Conservation (phyloP, 2,329 filamentous ascomycete species). For the Kalaharituber pfeilii region DNA sequence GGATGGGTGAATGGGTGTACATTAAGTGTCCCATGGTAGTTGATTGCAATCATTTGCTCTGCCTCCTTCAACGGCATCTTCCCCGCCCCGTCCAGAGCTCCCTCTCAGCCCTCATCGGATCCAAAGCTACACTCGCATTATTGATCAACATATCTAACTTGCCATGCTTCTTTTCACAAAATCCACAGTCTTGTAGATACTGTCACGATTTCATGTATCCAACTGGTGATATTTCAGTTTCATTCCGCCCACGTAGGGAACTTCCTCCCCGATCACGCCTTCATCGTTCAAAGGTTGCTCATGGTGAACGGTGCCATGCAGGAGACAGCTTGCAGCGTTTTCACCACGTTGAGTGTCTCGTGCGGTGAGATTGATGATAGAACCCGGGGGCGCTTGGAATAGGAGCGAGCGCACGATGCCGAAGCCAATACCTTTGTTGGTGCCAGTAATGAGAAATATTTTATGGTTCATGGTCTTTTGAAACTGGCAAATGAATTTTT, state of each 20-base stretch:
- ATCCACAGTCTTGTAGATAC: conserved; percentile 23
- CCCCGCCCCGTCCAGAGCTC: too few relatives aligned
- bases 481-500: too few relatives aligned
- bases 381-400: conserved; percentile 2
- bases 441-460: conserved; percentile 10
- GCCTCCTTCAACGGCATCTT: not conserved
- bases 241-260: not conserved
- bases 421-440: conserved; percentile 9
- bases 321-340: not conserved
- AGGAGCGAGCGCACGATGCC: conserved; percentile 10
- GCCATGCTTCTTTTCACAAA: conserved; percentile 17
- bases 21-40: conserved; percentile 25
- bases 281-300: too few relatives aligned
- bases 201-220: conserved; percentile 22
- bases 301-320: not conserved
- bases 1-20: not conserved
- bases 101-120: not conserved
- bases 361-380: conserved; percentile 7
- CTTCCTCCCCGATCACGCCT: not conserved
- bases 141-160: conserved; percentile 26
- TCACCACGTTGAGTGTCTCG: not conserved
- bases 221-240: conserved; percentile 5
- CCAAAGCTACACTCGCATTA: conserved; percentile 26
- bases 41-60: conserved; percentile 25
- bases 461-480: conserved; percentile 1